Evolutionary conservation across 495 filamentous ascomycete species (phyloP).

Genomic region (Hypoxylon trugodes): DNA sequence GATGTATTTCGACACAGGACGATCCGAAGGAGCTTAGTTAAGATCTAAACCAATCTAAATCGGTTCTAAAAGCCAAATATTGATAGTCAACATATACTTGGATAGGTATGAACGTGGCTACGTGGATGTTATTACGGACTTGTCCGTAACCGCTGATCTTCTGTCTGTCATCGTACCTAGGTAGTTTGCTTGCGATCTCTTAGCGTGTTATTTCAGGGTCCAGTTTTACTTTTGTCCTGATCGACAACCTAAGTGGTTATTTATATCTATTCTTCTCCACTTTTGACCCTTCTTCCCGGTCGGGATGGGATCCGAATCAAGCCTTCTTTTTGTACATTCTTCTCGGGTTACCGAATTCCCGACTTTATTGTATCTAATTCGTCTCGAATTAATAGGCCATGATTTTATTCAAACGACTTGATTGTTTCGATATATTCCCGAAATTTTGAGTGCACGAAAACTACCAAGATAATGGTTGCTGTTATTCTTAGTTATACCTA

Average conservation of each 20-base stretch:
- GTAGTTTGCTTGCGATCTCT: not conserved
- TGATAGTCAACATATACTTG: not conserved
- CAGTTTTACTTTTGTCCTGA: conserved; percentile 42
- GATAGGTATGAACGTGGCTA: not conserved
- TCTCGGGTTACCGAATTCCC: conserved; percentile 25
- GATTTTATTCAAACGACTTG: conserved; percentile 10
- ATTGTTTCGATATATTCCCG: conserved; percentile 10
- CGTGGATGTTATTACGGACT: conserved; percentile 18
- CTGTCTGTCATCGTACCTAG: conserved; percentile 33
- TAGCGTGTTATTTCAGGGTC: conserved; percentile 15
- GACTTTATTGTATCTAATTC: conserved; percentile 3
- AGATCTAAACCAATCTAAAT: too few species aligned
- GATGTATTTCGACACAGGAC: conserved; percentile 9
- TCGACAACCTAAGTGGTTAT: conserved; percentile 11
- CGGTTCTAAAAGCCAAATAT: conserved; percentile 13
- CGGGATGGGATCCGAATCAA: conserved; percentile 43
- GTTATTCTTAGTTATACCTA: too few species aligned
- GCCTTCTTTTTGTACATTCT: conserved; percentile 1
- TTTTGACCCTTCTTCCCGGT: conserved; percentile 31
- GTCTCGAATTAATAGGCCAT: conserved; percentile 10
- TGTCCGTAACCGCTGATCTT: conserved; percentile 36
- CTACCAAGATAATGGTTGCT: too few species aligned
- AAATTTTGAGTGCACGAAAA: too few species aligned
- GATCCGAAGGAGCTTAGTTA: conserved; percentile 27
- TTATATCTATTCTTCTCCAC: conserved; percentile 13